These are phyloP conservation scores for Sarcocystis neurona DNA, from an alignment of 169 alveolate species.

Conservation along the genomic window DNA sequence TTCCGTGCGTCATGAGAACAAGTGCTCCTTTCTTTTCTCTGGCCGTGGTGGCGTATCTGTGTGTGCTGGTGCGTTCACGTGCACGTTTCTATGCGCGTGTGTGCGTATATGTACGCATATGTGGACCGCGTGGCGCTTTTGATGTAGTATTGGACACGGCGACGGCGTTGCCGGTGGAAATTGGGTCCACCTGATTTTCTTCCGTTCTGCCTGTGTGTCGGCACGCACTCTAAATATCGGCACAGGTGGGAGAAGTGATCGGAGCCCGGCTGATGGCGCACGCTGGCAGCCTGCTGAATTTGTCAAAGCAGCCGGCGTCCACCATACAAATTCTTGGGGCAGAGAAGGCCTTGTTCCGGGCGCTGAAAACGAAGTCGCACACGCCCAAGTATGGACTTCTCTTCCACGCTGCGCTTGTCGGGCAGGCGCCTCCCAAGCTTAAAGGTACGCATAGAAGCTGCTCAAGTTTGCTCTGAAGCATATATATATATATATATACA, in stretches of 20 bases:
- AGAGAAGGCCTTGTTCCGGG: slow-evolving; percentile 98
- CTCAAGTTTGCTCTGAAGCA: not conserved
- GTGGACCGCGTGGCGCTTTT: not conserved
- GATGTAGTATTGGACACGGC: not conserved
- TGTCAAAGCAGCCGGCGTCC: slow-evolving; percentile 99
- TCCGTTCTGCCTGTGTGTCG: not conserved
- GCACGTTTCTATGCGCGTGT: slow-evolving; percentile 2
- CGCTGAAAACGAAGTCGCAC: slow-evolving; percentile 96
- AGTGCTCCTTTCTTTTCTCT: not conserved
- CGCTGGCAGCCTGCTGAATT: slow-evolving; percentile 97
- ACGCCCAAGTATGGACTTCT: slow-evolving; percentile 99
- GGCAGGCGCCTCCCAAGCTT: slow-evolving; percentile 96
- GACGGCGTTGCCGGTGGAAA: not conserved
- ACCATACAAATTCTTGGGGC: slow-evolving; percentile 97
- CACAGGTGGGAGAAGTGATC: slow-evolving; percentile 97
- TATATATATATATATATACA: not conserved
- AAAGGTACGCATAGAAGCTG: slow-evolving; percentile 86
- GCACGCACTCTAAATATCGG: not conserved
- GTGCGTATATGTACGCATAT: no score
- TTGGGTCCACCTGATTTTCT: no score
- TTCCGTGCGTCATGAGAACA: not conserved
- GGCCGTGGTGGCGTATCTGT: no score
- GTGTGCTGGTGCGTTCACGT: no score
- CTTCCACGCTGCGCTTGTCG: slow-evolving; percentile 98
- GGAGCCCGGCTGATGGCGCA: slow-evolving; percentile 99